A percentile compares a stretch with the other conserved stretches of the same genome.
Conservation (phyloP, 2,329 filamentous ascomycete species). For the Teratosphaeriaceae sp. region DNA sequence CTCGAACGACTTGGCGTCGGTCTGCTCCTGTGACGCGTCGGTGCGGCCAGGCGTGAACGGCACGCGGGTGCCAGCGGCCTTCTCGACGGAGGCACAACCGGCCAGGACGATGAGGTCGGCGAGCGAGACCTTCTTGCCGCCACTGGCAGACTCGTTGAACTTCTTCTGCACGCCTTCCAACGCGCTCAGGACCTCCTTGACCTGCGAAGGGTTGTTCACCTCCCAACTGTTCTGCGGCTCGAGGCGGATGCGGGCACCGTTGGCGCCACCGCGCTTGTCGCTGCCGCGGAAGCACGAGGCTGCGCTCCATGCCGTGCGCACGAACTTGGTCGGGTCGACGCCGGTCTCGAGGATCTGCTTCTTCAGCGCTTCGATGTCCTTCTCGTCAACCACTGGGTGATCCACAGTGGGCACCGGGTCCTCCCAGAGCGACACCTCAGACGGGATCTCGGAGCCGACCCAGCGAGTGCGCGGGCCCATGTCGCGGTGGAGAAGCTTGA, state of each 20-base stretch:
- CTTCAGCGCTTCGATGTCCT: slow-evolving; percentile 61
- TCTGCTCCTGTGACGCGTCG: slow-evolving; percentile 66
- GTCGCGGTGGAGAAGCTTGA: slow-evolving; percentile 77
- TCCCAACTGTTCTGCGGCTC: slow-evolving; percentile 65
- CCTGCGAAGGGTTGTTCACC: slow-evolving; percentile 64
- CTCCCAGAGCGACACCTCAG: slow-evolving; percentile 66
- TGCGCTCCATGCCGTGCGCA: slow-evolving; percentile 62
- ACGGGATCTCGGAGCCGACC: slow-evolving; percentile 66
- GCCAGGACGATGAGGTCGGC: slow-evolving; percentile 72
- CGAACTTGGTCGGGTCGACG: slow-evolving; percentile 53
- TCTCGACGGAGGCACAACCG: slow-evolving; percentile 65
- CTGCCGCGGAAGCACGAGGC: slow-evolving; percentile 66
- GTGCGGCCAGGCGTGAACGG: slow-evolving; percentile 67
- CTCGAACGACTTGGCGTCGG: slow-evolving; percentile 57
- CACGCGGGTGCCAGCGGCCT: slow-evolving; percentile 59
- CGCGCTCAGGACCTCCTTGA: slow-evolving; percentile 54
- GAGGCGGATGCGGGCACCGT: slow-evolving; percentile 70
- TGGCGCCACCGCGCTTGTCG: slow-evolving; percentile 78
- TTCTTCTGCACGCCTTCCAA: slow-evolving; percentile 60
- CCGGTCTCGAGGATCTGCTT: slow-evolving; percentile 59
- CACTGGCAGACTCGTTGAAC: slow-evolving; percentile 48
- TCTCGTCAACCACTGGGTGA: slow-evolving; percentile 54
- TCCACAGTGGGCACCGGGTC: slow-evolving; percentile 60
- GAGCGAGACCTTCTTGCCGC: slow-evolving; percentile 67
- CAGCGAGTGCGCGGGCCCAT: slow-evolving; percentile 66